Percentiles rank a stretch among this genome's conserved stretches.
These are phyloP conservation scores for Paramecium sonneborni DNA, from an alignment of 73 alveolate genomes.

Conservation along the genomic window DNA sequence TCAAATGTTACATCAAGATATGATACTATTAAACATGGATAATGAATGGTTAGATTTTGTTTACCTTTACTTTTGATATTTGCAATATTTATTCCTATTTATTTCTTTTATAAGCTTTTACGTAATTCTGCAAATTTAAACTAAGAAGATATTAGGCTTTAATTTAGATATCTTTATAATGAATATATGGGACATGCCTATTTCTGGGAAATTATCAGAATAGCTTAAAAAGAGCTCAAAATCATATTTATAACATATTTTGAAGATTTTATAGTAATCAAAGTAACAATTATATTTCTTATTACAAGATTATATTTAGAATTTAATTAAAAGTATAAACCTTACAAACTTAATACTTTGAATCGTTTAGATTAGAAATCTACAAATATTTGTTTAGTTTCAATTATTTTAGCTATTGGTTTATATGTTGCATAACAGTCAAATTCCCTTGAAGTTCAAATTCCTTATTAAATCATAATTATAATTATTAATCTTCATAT, in stretches of 20 bases:
- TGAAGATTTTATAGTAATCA: conserved; percentile 2
- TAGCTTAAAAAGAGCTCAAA: neutral
- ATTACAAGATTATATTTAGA: neutral
- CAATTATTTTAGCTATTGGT: neutral
- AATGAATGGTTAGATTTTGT: neutral
- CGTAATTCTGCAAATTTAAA: neutral
- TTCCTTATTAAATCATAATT: neutral
- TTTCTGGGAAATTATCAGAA: conserved; percentile 40
- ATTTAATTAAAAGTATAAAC: neutral
- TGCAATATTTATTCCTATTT: neutral
- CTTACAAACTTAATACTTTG: neutral
- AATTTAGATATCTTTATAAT: conserved; percentile 28
- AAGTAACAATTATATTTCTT: neutral
- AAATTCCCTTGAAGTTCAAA: neutral
- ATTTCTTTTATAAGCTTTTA: neutral
- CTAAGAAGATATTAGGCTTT: neutral
- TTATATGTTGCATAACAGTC: neutral
- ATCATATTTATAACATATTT: conserved; percentile 10
- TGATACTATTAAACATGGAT: neutral
- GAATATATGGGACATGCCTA: conserved; percentile 2
- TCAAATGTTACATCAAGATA: neutral
- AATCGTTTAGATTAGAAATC: neutral
- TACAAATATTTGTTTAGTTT: neutral
- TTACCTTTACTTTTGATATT: neutral
- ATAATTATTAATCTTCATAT: neutral